Percentiles rank a stretch among this genome's conserved stretches.
Evolutionary conservation across 2,329 filamentous ascomycete species (phyloP).

Genomic region (Penicillium brasilianum): DNA sequence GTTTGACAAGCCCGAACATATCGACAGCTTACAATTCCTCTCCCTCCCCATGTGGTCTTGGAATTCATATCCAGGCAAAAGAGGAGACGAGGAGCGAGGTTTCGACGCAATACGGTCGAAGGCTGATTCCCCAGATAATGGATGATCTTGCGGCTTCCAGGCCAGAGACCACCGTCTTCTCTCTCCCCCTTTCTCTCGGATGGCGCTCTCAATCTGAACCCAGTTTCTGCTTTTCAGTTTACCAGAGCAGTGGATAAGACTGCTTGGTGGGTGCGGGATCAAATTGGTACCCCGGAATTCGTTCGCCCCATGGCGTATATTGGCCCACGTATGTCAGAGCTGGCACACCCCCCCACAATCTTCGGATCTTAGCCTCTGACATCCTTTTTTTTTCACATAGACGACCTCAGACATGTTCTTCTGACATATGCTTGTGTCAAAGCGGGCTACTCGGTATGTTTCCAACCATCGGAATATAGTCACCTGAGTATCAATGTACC

Average conservation of each 20-base stretch:
- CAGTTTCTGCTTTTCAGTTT: constrained; percentile 7
- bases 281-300: constrained; percentile 6
- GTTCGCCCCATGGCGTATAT: constrained; percentile 12
- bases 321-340: constrained; percentile 12
- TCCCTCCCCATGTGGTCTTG: neutral
- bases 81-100: neutral
- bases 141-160: constrained; percentile 8
- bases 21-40: neutral
- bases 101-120: constrained; percentile 8
- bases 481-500: neutral
- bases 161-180: constrained; percentile 10
- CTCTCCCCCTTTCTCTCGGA: constrained; percentile 2
- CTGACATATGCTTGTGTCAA: constrained; percentile 16
- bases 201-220: constrained; percentile 5
- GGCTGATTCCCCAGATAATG: constrained; percentile 14
- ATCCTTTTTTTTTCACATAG: neutral
- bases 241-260: constrained; percentile 13
- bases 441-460: constrained; percentile 12
- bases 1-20: constrained; percentile 3
- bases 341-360: neutral
- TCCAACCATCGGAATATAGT: neutral
- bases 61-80: too few species aligned
- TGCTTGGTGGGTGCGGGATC: constrained; percentile 9
- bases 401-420: constrained; percentile 13
- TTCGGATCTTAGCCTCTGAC: constrained; percentile 7